These are phyloP conservation scores for Priceomyces medius DNA, from an alignment of 805 yeast species.

Conservation along the genomic window DNA sequence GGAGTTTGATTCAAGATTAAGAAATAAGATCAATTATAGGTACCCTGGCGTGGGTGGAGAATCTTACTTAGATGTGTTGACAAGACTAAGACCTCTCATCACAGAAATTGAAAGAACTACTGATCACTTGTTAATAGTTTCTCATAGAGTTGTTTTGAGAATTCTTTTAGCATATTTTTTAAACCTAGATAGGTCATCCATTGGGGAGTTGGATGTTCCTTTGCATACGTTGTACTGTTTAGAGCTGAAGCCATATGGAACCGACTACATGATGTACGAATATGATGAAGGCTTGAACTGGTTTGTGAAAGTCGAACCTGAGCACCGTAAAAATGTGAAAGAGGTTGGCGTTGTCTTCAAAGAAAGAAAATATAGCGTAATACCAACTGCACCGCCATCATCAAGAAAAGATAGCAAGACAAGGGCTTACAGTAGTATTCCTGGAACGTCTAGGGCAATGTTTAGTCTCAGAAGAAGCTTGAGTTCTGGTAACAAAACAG, in stretches of 20 bases:
- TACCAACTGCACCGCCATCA: conserved; percentile 70
- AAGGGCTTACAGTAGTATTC: conserved; percentile 3
- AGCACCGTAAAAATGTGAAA: conserved; percentile 57
- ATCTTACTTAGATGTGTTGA: conserved; percentile 89
- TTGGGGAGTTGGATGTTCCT: conserved; percentile 91
- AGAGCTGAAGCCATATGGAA: conserved; percentile 94
- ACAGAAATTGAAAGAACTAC: conserved; percentile 91
- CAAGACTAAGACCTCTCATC: conserved; percentile 83
- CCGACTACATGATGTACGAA: conserved; percentile 87
- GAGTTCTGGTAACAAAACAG: conserved; percentile 13
- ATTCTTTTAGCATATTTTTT: conserved; percentile 85
- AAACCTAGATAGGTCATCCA: conserved; percentile 74
- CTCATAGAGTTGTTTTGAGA: conserved; percentile 90
- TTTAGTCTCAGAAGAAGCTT: conserved; percentile 29
- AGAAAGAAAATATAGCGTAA: conserved; percentile 69
- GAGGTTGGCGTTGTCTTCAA: conserved; percentile 70
- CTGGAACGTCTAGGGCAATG: conserved; percentile 7
- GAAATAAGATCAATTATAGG: conserved; percentile 78
- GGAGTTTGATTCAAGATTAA: conserved; percentile 74
- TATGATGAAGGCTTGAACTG: conserved; percentile 76
- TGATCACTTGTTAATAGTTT: conserved; percentile 77
- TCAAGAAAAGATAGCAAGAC: conserved; percentile 11
- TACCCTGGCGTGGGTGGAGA: conserved; percentile 99
- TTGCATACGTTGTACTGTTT: conserved; percentile 85
- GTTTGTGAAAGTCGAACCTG: conserved; percentile 67